phyloP scores from a whole-genome alignment of 176 grass and related monocot species.

The Hordeum marinum region DNA sequence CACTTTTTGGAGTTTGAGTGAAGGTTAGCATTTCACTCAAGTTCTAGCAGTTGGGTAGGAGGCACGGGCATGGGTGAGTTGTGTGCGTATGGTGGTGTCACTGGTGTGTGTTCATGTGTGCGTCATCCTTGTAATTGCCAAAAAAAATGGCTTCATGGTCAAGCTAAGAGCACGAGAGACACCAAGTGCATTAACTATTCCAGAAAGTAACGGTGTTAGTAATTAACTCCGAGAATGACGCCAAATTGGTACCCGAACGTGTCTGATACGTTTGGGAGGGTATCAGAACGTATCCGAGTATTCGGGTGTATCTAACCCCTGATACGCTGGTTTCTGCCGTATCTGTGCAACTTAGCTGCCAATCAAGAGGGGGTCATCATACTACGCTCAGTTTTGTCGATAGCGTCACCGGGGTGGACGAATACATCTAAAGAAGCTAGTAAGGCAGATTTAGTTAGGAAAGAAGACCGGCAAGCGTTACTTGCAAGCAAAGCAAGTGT shows the following conservation, averaged over 20 bases:
- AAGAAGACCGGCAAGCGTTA: background rate
- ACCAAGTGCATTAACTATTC: background rate
- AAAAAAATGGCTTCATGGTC: background rate
- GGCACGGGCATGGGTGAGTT: background rate
- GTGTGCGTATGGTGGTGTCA: background rate
- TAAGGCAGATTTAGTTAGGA: background rate
- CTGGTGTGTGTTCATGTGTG: background rate
- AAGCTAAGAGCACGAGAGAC: background rate
- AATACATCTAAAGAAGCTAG: background rate
- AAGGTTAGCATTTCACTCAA: background rate
- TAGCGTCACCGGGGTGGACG: background rate
- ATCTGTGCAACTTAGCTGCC: background rate
- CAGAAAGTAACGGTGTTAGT: background rate
- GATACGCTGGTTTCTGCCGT: background rate
- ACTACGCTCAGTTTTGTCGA: background rate
- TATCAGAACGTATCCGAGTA: background rate
- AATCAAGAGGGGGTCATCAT: background rate
- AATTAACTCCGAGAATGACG: background rate
- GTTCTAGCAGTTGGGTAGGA: background rate
- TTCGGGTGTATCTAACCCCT: background rate
- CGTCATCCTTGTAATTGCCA: background rate
- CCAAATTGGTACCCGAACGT: background rate
- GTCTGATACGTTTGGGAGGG: background rate
- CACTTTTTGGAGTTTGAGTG: background rate
- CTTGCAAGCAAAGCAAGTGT: background rate